phyloP scores from a whole-genome alignment of 495 filamentous ascomycete species.

The Xylaria bambusicola region DNA sequence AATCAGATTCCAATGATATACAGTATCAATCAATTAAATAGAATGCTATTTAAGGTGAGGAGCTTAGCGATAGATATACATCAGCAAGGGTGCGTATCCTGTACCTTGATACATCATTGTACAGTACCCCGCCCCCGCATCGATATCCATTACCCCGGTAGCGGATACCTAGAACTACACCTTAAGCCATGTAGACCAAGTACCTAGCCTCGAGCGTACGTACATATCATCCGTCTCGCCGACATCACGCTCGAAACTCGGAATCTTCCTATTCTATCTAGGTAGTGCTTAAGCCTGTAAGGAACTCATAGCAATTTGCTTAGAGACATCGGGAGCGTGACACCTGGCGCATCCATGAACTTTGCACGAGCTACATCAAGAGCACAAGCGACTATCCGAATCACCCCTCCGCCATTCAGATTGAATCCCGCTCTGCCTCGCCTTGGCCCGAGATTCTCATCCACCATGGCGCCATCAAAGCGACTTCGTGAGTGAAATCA shows the following conservation, averaged over 20 bases:
- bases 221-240: too few relatives aligned
- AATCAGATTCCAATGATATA: too few relatives aligned
- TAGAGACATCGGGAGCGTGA: neutral
- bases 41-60: too few relatives aligned
- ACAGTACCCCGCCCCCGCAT: constrained; percentile 5
- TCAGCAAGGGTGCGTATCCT: too few relatives aligned
- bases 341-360: neutral
- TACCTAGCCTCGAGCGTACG: neutral
- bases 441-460: constrained; percentile 12
- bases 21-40: too few relatives aligned
- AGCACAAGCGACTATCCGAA: neutral
- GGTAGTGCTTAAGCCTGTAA: too few relatives aligned
- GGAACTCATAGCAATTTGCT: neutral
- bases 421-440: neutral
- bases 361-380: neutral
- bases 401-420: neutral
- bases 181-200: too few relatives aligned
- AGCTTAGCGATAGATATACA: too few relatives aligned
- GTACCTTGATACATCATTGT: too few relatives aligned
- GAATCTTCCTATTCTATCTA: neutral
- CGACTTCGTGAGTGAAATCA: constrained; percentile 43
- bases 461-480: constrained; percentile 36
- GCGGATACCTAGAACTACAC: neutral
- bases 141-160: constrained; percentile 9
- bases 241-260: constrained; percentile 1